Evolutionary conservation across 2,329 filamentous ascomycete genomes (phyloP), one percentile per base, ranked within the genome.

Genomic region (Drechslerella dactyloides): DNA sequence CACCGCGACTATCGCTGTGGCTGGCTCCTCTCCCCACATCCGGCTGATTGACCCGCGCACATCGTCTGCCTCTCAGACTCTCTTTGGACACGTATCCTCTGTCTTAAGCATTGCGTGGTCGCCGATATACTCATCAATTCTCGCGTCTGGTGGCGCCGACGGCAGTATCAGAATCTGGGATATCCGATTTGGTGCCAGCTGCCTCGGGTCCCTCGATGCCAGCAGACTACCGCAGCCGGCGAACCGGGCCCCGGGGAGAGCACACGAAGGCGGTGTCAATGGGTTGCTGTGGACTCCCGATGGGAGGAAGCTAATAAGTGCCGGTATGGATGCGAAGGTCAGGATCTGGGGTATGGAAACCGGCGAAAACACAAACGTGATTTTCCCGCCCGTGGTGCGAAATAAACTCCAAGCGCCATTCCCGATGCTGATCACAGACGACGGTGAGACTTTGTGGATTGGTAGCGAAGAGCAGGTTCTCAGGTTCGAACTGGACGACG

Each of bases 141-240:
- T 97, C 1, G 90, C 89, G 8, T 93, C 90, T 56, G 91, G 90
- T 0, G 90, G 91, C n/a, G 86, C 88, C 0, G 93, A 97, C 78
- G 93, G 93, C 19, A 89, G 87, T 8, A 87, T 93, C 1, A 86
- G 92, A 21, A 82, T 97, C 37, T 97, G 93, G 88, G 93, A 97
- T 78, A 85, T 97, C 24, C 85, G 93, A 2, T 87, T 90, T 33
- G 90, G 90, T 30, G 89, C 89, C 19, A 88, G 88, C 5, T 86
- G 89, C 19, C 82, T 97, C 33, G 91, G 88, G 0, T 84, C 89
- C 44, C 83, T 97, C 1, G 90, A 97, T 77, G 87, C 91, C 80
- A 91, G 44, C 24, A 46, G 79, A 76, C 76, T 81, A 2, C 56
- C 68, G 3, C 79, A 42, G 80, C 82, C 40, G 79, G 80, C 13